Base-by-base conservation (phyloP, 495 filamentous ascomycete genomes). In the Penicillium alfredii region DNA sequence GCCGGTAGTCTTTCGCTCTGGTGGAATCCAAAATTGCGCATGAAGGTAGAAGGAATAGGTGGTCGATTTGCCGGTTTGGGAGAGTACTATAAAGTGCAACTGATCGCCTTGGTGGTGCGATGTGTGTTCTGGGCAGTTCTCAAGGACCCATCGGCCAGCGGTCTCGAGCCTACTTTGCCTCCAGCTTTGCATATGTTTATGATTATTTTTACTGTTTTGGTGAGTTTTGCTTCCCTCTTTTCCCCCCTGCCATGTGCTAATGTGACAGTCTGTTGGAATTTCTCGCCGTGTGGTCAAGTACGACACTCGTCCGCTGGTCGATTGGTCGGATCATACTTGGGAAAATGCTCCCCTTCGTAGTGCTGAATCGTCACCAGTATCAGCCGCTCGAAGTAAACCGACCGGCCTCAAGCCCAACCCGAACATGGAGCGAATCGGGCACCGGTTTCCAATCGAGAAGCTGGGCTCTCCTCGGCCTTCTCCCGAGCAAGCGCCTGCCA, bases 21-120 rank as follows among this genome's bases (percentile, higher is more conserved):
- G 77, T 94, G 85, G 82, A 89, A 88, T 44, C 83, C 83, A 5
- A 74, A 72, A 36, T 68, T 86, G 49, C 69, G 72, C 41, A 61
- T 81, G 43, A 77, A 78, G 47, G 61, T 78, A n/a, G 69, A 73
- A 35, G 77, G 81, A 14, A 70, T 78, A 45, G 71, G 68, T 25
- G 77, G 70, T 17, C 77, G 80, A 35, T 74, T 89, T 35, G 58
- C 66, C 7, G 84, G 86, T 0, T 68, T 83, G 8, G 56, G 61
- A 4, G 72, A 80, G 35, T 86, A 82, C 67, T 87, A 90, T 49
- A 67, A 74, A 33, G 68, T 78, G 10, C 85, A 92, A 42, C 49
- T 74, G 11, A 62, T 86, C 30, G 61, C 78, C 14, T 56, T 88
- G 24, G 60, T 73, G 6, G 49, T 75, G 38, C 75, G 84, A 34